A percentile compares a stretch with the other conserved stretches of the same genome.
Evolutionary conservation across 2,329 filamentous ascomycete species (phyloP).

Genomic region (Fusarium incarnatum): DNA sequence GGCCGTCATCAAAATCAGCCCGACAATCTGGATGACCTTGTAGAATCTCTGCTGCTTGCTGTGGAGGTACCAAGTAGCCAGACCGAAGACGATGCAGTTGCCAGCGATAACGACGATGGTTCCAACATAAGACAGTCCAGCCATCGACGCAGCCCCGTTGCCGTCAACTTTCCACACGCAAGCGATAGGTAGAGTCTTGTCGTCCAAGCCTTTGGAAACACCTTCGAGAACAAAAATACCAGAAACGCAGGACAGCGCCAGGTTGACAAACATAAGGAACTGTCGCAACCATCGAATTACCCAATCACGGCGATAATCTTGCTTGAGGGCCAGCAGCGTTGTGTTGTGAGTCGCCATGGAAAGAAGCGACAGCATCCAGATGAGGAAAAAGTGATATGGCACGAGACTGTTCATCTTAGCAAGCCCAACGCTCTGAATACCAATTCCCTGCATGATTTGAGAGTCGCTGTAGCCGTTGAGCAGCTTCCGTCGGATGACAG

Average conservation of each 20-base stretch:
- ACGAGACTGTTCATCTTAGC: conserved; percentile 69
- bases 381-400: conserved; percentile 77
- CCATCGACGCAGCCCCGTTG: conserved; percentile 53
- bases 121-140: conserved; percentile 64
- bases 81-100: conserved; percentile 67
- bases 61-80: conserved; percentile 75
- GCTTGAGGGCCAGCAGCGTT: conserved; percentile 72
- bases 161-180: conserved; percentile 67
- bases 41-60: conserved; percentile 65
- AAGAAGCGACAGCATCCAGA: conserved; percentile 75
- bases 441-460: conserved; percentile 76
- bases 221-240: conserved; percentile 68
- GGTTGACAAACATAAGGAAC: conserved; percentile 73
- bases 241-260: conserved; percentile 67
- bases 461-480: conserved; percentile 75
- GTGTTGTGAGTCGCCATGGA: conserved; percentile 75
- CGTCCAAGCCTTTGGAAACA: conserved; percentile 63
- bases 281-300: conserved; percentile 74
- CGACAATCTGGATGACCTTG: conserved; percentile 63
- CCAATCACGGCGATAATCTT: conserved; percentile 75
- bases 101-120: conserved; percentile 71
- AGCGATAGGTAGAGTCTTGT: conserved; percentile 67
- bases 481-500: conserved; percentile 70
- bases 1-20: conserved; percentile 65
- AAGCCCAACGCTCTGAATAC: conserved; percentile 73